phyloP scores from a whole-genome alignment of 31 red algal genomes.

The Bonnemaisonia californica region DNA sequence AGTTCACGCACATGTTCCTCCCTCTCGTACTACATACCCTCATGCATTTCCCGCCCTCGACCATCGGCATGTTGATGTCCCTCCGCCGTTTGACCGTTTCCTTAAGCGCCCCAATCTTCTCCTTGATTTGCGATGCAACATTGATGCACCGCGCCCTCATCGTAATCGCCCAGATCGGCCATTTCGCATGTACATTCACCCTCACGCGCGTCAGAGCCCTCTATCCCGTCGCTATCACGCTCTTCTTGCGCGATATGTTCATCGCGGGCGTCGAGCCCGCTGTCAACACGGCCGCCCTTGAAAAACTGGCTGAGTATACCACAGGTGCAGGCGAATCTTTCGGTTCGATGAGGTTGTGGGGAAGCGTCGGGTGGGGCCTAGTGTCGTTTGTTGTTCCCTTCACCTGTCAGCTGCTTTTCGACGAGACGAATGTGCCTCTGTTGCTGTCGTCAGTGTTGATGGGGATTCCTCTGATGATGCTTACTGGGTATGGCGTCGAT shows the following conservation, averaged over 20 bases:
- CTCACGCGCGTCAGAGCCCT: slow-evolving; percentile 17
- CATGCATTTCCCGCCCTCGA: slow-evolving; percentile 33
- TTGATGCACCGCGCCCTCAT: slow-evolving; percentile 32
- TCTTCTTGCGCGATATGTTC: slow-evolving; percentile 42
- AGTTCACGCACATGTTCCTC: slow-evolving; percentile 56
- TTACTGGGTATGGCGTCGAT: background rate
- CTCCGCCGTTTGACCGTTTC: slow-evolving; percentile 34
- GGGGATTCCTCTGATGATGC: background rate
- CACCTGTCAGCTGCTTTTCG: background rate
- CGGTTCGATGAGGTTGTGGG: slow-evolving; percentile 35
- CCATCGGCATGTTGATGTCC: slow-evolving; percentile 33
- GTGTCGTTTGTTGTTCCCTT: background rate
- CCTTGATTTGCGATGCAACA: slow-evolving; percentile 39
- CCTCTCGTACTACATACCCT: slow-evolving; percentile 18
- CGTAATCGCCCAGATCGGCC: slow-evolving; percentile 10
- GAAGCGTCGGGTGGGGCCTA: slow-evolving; percentile 42
- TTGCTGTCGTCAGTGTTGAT: background rate
- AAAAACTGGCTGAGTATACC: background rate
- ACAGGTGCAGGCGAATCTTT: background rate
- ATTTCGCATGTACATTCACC: slow-evolving; percentile 21
- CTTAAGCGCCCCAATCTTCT: slow-evolving; percentile 51
- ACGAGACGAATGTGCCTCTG: background rate
- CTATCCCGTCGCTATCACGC: background rate
- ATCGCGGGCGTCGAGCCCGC: slow-evolving; percentile 39
- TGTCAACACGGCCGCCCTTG: slow-evolving; percentile 41